Percentiles rank a stretch among this genome's conserved stretches.
These are phyloP conservation scores for Urtica urens DNA, from an alignment of 306 rosid genomes.

Conservation along the genomic window DNA sequence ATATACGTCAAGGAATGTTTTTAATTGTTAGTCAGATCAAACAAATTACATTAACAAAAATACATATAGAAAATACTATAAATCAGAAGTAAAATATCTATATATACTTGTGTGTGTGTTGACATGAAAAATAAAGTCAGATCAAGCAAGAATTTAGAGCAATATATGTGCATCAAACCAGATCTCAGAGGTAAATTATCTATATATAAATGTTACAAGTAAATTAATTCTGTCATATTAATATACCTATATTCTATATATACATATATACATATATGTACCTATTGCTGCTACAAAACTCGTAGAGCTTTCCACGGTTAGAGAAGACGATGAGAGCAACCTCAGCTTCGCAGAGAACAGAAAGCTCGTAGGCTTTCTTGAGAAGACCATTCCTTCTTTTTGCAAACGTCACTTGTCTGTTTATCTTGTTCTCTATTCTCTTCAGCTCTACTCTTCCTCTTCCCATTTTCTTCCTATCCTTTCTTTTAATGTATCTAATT, in stretches of 20 bases:
- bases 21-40: no score
- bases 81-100: no score
- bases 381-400: conserved; percentile 85
- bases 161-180: no score
- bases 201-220: no score
- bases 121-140: no score
- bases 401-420: conserved; percentile 92
- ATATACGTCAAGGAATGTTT: no score
- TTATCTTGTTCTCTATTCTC: conserved; percentile 96
- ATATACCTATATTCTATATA: neutral
- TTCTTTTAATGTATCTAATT: neutral
- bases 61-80: no score
- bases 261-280: conserved; percentile 3
- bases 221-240: no score
- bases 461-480: conserved; percentile 36
- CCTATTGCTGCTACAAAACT: conserved; percentile 78
- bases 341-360: conserved; percentile 86
- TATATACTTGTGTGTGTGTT: no score
- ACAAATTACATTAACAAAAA: no score
- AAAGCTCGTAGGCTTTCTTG: conserved; percentile 90
- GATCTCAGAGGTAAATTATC: no score
- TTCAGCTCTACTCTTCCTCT: conserved; percentile 92
- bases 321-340: conserved; percentile 93
- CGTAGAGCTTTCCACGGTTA: conserved; percentile 83
- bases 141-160: no score